Percentiles rank a stretch among this genome's conserved stretches.
phyloP scores from a whole-genome alignment of 441 rosid species.

The Gossypium lobatum region DNA sequence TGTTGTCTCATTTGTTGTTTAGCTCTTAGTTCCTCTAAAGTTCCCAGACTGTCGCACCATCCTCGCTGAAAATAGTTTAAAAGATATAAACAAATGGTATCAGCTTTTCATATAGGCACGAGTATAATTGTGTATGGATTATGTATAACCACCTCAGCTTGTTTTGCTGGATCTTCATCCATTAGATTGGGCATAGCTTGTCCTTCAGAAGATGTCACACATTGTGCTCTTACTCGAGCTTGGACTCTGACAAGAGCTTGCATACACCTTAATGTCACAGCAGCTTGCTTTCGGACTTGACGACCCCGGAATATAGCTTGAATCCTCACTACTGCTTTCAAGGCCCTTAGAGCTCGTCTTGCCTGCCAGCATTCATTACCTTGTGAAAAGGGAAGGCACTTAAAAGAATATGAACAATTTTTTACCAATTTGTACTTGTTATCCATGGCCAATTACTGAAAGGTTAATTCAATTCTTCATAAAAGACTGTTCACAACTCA shows the following conservation, averaged over 20 bases:
- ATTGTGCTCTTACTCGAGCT: conserved; percentile 62
- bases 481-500: background rate
- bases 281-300: conserved; percentile 87
- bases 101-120: background rate
- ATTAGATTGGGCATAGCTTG: conserved; percentile 22
- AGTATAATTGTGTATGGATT: background rate
- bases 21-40: conserved; percentile 52
- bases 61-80: conserved; percentile 41
- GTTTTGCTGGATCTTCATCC: conserved; percentile 29
- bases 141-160: conserved; percentile 44
- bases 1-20: conserved; percentile 53
- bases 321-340: conserved; percentile 84
- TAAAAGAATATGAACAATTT: too few species aligned
- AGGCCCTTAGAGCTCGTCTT: conserved; percentile 76
- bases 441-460: background rate
- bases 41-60: conserved; percentile 72
- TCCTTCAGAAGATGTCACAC: conserved; percentile 29
- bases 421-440: background rate
- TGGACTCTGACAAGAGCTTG: conserved; percentile 94
- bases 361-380: conserved; percentile 40
- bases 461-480: background rate
- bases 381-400: too few species aligned
- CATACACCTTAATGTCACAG: conserved; percentile 84
- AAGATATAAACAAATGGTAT: background rate
- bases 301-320: conserved; percentile 89